A percentile compares a stretch with the other conserved stretches of the same genome.
Evolutionary conservation across 2,329 filamentous ascomycete genomes (phyloP).

Genomic region (Botrytis galanthina): DNA sequence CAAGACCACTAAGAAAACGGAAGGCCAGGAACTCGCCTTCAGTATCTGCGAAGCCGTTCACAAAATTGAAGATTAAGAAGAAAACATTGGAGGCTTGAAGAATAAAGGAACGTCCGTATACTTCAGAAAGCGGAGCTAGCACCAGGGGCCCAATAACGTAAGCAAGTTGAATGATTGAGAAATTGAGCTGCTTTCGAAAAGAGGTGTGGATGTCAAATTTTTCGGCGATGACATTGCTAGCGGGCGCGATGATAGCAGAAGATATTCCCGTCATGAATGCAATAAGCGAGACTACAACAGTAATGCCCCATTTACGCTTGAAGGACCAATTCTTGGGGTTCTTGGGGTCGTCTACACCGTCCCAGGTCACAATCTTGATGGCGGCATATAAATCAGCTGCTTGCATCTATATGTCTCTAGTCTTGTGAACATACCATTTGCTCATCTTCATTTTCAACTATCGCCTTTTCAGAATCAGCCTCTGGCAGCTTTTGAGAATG

Average conservation of each 20-base stretch:
- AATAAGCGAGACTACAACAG: conserved; percentile 27
- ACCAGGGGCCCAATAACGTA: conserved; percentile 57
- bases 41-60: conserved; percentile 49
- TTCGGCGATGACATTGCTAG: conserved; percentile 46
- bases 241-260: conserved; percentile 50
- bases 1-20: conserved; percentile 61
- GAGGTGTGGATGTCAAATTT: neutral
- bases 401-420: neutral
- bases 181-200: neutral
- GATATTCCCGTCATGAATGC: conserved; percentile 42
- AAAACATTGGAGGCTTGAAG: conserved; percentile 39
- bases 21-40: conserved; percentile 53
- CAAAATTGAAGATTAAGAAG: conserved; percentile 43
- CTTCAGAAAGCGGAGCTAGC: conserved; percentile 58
- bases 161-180: conserved; percentile 1
- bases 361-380: conserved; percentile 19
- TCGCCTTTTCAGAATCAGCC: neutral
- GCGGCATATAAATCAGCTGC: neutral
- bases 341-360: conserved; percentile 24
- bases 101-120: conserved; percentile 49
- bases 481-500: neutral
- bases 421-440: neutral
- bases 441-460: neutral
- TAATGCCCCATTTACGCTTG: conserved; percentile 35
- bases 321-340: conserved; percentile 29